These are phyloP conservation scores for Boletus rubroflammeus DNA, from an alignment of 768 basidiomycete genomes.

Conservation along the genomic window DNA sequence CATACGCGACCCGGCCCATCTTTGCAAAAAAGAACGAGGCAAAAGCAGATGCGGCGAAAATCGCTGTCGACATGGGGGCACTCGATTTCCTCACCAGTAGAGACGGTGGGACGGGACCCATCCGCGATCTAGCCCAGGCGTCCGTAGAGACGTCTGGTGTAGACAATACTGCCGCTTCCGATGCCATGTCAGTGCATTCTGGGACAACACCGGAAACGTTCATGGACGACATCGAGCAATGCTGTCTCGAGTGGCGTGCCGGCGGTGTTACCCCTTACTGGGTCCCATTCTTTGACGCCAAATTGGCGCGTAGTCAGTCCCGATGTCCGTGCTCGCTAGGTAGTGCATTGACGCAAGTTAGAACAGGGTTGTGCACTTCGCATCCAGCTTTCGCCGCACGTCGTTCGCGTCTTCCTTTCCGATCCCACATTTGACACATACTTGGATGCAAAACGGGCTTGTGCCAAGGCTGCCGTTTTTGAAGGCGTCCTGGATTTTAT, in stretches of 20 bases:
- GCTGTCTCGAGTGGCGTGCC: constrained; percentile 53
- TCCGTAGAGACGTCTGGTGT: not conserved
- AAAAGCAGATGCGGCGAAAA: constrained; percentile 45
- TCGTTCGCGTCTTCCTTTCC: constrained; percentile 50
- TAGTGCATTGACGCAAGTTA: constrained; percentile 17
- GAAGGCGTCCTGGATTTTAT: constrained; percentile 60
- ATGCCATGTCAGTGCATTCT: not conserved
- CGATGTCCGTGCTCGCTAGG: not conserved
- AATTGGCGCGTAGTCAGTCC: constrained; percentile 41
- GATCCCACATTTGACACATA: constrained; percentile 40
- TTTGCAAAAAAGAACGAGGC: constrained; percentile 51
- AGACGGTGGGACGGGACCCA: constrained; percentile 38
- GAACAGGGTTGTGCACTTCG: constrained; percentile 55
- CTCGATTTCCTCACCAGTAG: constrained; percentile 53
- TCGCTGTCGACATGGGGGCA: constrained; percentile 59
- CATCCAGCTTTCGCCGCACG: constrained; percentile 49
- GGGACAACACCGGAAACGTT: constrained; percentile 1
- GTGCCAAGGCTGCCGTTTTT: constrained; percentile 50
- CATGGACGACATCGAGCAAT: constrained; percentile 47
- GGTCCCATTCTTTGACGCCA: constrained; percentile 47
- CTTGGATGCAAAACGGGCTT: constrained; percentile 47
- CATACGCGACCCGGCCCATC: constrained; percentile 48
- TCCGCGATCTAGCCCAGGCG: constrained; percentile 15
- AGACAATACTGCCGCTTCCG: not conserved
- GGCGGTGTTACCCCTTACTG: constrained; percentile 51